These are phyloP conservation scores for Exophiala bonariae DNA, from an alignment of 2,329 filamentous ascomycete species.

Conservation along the genomic window DNA sequence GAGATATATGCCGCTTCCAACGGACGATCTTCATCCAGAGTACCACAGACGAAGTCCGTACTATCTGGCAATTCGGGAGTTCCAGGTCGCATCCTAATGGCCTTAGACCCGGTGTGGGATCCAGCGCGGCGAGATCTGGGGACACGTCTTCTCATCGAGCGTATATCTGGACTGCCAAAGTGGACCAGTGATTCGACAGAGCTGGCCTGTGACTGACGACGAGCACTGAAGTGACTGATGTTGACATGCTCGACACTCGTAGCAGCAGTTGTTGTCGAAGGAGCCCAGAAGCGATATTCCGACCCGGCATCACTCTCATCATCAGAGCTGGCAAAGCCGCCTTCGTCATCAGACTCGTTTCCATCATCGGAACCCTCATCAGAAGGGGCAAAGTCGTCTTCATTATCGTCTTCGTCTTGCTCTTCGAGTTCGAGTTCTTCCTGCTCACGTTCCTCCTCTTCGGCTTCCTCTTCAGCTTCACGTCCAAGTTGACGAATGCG, in stretches of 20 bases:
- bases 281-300: slow-evolving; percentile 66
- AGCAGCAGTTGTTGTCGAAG: slow-evolving; percentile 44
- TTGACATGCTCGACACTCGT: slow-evolving; percentile 54
- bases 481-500: slow-evolving; percentile 80
- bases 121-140: neutral
- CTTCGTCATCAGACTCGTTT: slow-evolving; percentile 79
- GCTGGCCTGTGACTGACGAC: slow-evolving; percentile 50
- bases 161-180: slow-evolving; percentile 21
- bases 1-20: slow-evolving; percentile 92
- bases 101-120: slow-evolving; percentile 7
- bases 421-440: slow-evolving; percentile 46
- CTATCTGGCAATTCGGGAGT: slow-evolving; percentile 90
- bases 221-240: slow-evolving; percentile 46
- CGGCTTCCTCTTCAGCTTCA: slow-evolving; percentile 87
- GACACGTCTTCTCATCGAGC: slow-evolving; percentile 11
- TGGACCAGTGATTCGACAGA: slow-evolving; percentile 50
- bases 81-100: slow-evolving; percentile 60
- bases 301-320: slow-evolving; percentile 65
- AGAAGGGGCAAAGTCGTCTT: slow-evolving; percentile 61
- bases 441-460: slow-evolving; percentile 68
- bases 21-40: slow-evolving; percentile 89
- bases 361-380: slow-evolving; percentile 63
- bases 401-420: slow-evolving; percentile 69
- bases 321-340: slow-evolving; percentile 69
- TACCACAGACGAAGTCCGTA: slow-evolving; percentile 98